A percentile compares a stretch with the other conserved stretches of the same genome.
Evolutionary conservation across 768 basidiomycete genomes (phyloP).

Genomic region (Crassisporium funariophilum): DNA sequence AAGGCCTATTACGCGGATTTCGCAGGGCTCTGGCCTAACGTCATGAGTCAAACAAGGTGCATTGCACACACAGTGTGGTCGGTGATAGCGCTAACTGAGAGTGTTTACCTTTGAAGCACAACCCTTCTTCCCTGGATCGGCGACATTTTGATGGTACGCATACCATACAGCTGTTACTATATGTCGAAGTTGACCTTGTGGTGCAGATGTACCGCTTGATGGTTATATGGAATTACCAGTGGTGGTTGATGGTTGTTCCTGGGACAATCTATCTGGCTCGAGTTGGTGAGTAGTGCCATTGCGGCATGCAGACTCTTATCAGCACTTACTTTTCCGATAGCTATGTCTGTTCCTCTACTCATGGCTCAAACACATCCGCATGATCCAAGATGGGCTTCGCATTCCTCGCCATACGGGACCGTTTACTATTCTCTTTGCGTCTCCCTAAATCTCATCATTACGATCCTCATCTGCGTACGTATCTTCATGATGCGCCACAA

Average conservation of each 20-base stretch:
- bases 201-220: conserved; percentile 35
- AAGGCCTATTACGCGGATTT: conserved; percentile 15
- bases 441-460: conserved; percentile 33
- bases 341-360: conserved; percentile 36
- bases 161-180: neutral
- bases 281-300: conserved; percentile 26
- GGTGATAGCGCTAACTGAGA: neutral
- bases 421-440: conserved; percentile 31
- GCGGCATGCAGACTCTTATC: neutral
- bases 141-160: conserved; percentile 37
- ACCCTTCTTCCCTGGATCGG: conserved; percentile 36
- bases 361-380: conserved; percentile 24
- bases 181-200: neutral
- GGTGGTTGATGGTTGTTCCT: conserved; percentile 31
- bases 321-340: conserved; percentile 17
- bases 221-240: conserved; percentile 35
- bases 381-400: conserved; percentile 4
- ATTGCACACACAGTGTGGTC: conserved; percentile 4
- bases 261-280: conserved; percentile 32
- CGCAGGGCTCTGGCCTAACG: conserved; percentile 27
- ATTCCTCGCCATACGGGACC: conserved; percentile 21
- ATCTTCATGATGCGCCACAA: conserved; percentile 34
- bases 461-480: conserved; percentile 30
- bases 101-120: conserved; percentile 18
- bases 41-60: conserved; percentile 36